phyloP scores from a whole-genome alignment of 2,329 filamentous ascomycete genomes.

The Talaromyces albobiverticillius region DNA sequence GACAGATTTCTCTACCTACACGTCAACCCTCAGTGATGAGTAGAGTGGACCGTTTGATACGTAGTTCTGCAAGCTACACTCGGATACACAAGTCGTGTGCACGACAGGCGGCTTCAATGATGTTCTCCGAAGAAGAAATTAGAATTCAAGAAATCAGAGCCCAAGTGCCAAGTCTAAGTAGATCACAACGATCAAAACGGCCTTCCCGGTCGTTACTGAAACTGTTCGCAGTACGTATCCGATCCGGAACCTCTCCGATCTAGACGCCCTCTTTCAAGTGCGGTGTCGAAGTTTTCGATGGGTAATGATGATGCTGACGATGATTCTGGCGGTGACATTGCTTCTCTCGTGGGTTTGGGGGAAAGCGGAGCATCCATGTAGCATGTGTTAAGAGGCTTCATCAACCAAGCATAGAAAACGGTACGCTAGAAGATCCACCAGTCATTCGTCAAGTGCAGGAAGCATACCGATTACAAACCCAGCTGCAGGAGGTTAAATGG shows the following conservation, averaged over 20 bases:
- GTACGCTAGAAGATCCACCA: constrained; percentile 5
- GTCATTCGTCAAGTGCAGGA: neutral
- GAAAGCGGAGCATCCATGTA: constrained; percentile 1
- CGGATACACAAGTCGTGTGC: neutral
- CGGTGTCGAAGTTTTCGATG: neutral
- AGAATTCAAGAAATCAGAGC: neutral
- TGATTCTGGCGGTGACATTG: constrained; percentile 9
- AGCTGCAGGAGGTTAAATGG: constrained; percentile 9
- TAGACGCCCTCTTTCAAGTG: neutral
- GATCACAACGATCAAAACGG: neutral
- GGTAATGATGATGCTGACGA: neutral
- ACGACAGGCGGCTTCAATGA: neutral
- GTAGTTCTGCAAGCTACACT: neutral
- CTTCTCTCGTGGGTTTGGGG: constrained; percentile 4
- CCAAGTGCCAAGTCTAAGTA: neutral
- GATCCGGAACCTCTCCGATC: neutral
- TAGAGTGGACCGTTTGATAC: neutral
- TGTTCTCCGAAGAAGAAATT: neutral
- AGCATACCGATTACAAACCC: neutral
- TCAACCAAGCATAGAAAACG: neutral
- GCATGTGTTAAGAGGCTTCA: constrained; percentile 6
- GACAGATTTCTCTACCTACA: neutral
- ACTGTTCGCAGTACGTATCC: constrained; percentile 6
- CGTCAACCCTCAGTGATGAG: neutral
- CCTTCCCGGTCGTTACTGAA: constrained; percentile 1